Base-by-base conservation (phyloP, 371 early-diverging fungal species). In the Vairimorpha ceranae region DNA sequence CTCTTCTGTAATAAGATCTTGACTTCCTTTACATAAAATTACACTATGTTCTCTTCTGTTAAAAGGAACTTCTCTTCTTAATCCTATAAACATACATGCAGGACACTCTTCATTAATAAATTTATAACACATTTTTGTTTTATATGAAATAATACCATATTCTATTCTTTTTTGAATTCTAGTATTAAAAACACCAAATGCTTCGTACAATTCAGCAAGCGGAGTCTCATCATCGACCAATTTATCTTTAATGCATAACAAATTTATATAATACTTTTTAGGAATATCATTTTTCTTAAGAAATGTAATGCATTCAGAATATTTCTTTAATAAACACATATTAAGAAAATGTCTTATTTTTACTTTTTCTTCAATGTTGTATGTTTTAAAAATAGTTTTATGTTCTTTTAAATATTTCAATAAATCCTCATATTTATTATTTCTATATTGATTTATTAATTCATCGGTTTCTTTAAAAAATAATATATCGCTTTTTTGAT, bases 31-130 rank as follows among this genome's bases (percentile, higher is more conserved):
- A 12, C 70, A 70, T 0, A 70, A 46, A 7, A 70, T n/a, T 7
- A 70, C 43, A 32, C 60, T 60, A 43, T 59, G 58, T 29, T 70
- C 70, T 25, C 54, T 48, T 30, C 48, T 70, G 45, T 59, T 70
- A 33, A 70, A 70, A n/a, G 60, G 70, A 2, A 70, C 70, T 19
- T 70, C 70, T n/a, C 60, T 52, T 70, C 70, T 58, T 29, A 70
- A 12, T 19, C 30, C 35, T 10, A 60, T 43, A 29, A 46, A 43
- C n/a, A 17, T 27, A 54, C 70, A 70, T 38, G 33, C 25, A 19
- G 70, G 70, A 32, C 70, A 70, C 0, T 23, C 54, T 0, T 60
- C 33, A 43, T 43, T 45, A 0, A 6, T 8, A 23, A 32, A 19
- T 19, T 69, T 32, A 46, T 52, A 38, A 30, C 70, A 70, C 21